Evolutionary conservation across 1,284 basidiomycete genomes (phyloP).

Genomic region (Cryptococcus sp.): DNA sequence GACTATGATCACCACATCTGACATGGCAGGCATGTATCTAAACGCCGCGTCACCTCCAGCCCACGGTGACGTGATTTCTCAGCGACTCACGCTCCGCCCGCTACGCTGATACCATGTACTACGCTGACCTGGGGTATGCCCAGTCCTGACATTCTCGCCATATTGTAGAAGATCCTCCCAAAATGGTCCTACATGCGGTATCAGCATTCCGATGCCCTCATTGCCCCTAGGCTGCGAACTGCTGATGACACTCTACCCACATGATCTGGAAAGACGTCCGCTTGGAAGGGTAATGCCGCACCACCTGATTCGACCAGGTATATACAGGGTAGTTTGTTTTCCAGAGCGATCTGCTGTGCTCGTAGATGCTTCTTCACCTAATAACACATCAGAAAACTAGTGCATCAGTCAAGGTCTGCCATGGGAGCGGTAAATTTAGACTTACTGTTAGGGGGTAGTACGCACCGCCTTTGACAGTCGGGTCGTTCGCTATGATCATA

Average conservation of each 20-base stretch:
- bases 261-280: constrained; percentile 64
- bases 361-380: constrained; percentile 93
- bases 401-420: not conserved
- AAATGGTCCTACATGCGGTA: constrained; percentile 67
- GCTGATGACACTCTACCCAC: constrained; percentile 64
- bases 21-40: constrained; percentile 93
- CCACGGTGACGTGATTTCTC: not conserved
- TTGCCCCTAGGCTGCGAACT: constrained; percentile 54
- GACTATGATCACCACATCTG: constrained; percentile 93
- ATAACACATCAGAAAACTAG: not conserved
- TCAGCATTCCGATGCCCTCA: constrained; percentile 8
- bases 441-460: constrained; percentile 87
- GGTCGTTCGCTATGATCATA: constrained; percentile 88
- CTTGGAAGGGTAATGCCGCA: constrained; percentile 88
- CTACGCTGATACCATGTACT: constrained; percentile 92
- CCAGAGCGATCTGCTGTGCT: constrained; percentile 87
- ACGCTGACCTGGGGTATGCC: constrained; percentile 89
- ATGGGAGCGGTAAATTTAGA: not conserved
- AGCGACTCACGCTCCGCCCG: constrained; percentile 54
- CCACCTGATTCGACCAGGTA: constrained; percentile 97
- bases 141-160: constrained; percentile 81
- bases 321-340: constrained; percentile 86
- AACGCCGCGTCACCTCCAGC: not conserved
- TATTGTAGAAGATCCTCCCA: constrained; percentile 95
- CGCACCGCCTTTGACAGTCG: constrained; percentile 89